phyloP scores from a whole-genome alignment of 2,329 filamentous ascomycete species.

The Fusarium cicatricum region DNA sequence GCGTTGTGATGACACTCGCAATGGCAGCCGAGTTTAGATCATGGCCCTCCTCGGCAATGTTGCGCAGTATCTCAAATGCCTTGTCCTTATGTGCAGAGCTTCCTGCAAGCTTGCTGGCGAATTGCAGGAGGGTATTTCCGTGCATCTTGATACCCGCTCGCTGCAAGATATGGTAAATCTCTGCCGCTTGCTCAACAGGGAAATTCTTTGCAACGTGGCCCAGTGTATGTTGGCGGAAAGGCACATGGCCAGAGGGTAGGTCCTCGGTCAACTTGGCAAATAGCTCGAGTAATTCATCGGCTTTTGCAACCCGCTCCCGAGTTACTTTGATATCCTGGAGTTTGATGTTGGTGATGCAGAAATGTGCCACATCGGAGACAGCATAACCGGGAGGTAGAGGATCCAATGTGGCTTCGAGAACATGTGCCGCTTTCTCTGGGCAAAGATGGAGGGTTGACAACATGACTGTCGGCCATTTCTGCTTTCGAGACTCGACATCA shows the following conservation, averaged over 20 bases:
- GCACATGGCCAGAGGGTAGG: conserved; percentile 42
- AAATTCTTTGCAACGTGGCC: conserved; percentile 44
- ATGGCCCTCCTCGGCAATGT: conserved; percentile 49
- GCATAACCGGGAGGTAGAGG: conserved; percentile 50
- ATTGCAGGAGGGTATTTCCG: conserved; percentile 56
- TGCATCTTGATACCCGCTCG: conserved; percentile 46
- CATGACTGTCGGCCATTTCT: conserved; percentile 48
- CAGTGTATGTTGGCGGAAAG: conserved; percentile 51
- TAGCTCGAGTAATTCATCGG: conserved; percentile 44
- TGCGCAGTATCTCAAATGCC: conserved; percentile 53
- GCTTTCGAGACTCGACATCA: conserved; percentile 36
- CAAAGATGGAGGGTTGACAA: conserved; percentile 46
- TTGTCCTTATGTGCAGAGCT: conserved; percentile 49
- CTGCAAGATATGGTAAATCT: conserved; percentile 49
- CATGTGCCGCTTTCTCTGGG: conserved; percentile 44
- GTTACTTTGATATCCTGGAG: conserved; percentile 22
- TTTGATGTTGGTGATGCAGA: conserved; percentile 40
- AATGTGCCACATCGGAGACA: conserved; percentile 48
- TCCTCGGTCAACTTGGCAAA: conserved; percentile 44
- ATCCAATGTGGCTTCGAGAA: conserved; percentile 51
- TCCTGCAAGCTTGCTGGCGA: conserved; percentile 57
- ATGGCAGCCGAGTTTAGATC: conserved; percentile 57
- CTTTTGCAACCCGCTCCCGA: conserved; percentile 37
- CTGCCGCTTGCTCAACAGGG: conserved; percentile 42
- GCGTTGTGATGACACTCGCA: conserved; percentile 64